These are phyloP conservation scores for Hypoxylon trugodes DNA, from an alignment of 495 filamentous ascomycete species.

Conservation along the genomic window DNA sequence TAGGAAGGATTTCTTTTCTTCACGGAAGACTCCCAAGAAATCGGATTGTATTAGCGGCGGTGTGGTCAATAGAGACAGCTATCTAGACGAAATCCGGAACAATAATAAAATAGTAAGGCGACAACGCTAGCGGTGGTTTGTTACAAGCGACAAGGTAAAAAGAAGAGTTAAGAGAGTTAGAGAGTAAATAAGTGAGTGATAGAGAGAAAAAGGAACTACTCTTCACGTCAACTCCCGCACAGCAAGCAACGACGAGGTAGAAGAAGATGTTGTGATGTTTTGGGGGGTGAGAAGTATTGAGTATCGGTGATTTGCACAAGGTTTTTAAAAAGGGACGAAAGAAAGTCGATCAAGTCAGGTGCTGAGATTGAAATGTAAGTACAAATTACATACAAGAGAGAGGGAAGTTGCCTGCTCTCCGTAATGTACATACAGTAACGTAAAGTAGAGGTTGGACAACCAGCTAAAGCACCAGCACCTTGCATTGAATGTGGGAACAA, in stretches of 20 bases:
- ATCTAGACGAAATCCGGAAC: slow-evolving; percentile 3
- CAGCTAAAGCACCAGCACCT: no score
- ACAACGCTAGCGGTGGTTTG: slow-evolving; percentile 13
- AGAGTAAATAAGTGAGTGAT: no score
- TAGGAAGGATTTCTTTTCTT: not conserved
- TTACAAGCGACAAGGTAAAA: slow-evolving; percentile 18
- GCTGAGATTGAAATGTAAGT: no score
- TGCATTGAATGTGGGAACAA: slow-evolving; percentile 24
- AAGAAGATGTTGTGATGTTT: slow-evolving; percentile 28
- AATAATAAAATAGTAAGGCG: slow-evolving; percentile 19
- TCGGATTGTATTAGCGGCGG: slow-evolving; percentile 18
- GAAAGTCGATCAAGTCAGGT: slow-evolving; percentile 33
- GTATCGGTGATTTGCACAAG: slow-evolving; percentile 32
- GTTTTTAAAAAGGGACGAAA: slow-evolving; percentile 31
- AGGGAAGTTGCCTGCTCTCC: slow-evolving; percentile 18
- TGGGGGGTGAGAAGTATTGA: no score
- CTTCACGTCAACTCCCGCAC: slow-evolving; percentile 1
- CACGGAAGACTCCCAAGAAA: not conserved
- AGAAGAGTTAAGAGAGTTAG: slow-evolving; percentile 13
- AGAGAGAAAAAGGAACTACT: slow-evolving; percentile 5
- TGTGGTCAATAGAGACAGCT: slow-evolving; percentile 5
- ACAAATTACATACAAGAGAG: no score
- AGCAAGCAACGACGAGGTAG: slow-evolving; percentile 16
- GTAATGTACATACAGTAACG: not conserved
- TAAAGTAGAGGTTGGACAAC: slow-evolving; percentile 17